phyloP scores from a whole-genome alignment of 352 stramenopile species.

The Plasmopara viticola region DNA sequence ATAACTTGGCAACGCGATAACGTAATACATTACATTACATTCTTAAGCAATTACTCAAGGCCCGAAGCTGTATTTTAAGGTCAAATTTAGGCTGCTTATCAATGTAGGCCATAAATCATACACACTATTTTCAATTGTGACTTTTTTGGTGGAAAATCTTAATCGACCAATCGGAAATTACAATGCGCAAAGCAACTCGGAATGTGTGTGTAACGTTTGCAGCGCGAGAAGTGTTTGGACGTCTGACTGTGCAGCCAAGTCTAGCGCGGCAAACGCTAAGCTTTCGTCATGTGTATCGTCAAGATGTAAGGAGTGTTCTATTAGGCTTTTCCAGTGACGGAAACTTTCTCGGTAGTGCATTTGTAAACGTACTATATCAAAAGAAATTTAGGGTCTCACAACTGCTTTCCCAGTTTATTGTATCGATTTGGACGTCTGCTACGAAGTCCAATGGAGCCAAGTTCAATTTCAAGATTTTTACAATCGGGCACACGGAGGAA shows the following conservation, averaged over 20 bases:
- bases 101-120: too few species aligned
- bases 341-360: conserved; percentile 40
- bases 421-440: conserved; percentile 24
- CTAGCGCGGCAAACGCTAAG: conserved; percentile 11
- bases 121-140: too few species aligned
- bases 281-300: conserved; percentile 30
- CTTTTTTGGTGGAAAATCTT: too few species aligned
- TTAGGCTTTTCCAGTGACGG: conserved; percentile 69
- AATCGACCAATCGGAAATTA: too few species aligned
- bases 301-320: conserved; percentile 41
- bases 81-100: too few species aligned
- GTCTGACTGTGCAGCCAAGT: background rate
- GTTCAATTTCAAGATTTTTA: conserved; percentile 18
- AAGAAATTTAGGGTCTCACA: too few species aligned
- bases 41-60: too few species aligned
- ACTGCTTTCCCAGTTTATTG: conserved; percentile 38
- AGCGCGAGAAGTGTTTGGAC: conserved; percentile 10
- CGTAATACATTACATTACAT: too few species aligned
- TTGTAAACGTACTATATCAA: background rate
- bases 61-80: too few species aligned
- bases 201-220: conserved; percentile 9
- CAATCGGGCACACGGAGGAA: conserved; percentile 6
- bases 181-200: background rate
- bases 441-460: conserved; percentile 48
- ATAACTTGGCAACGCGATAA: too few species aligned